Conservation (phyloP, 495 filamentous ascomycete species). For the Neurospora sp. region DNA sequence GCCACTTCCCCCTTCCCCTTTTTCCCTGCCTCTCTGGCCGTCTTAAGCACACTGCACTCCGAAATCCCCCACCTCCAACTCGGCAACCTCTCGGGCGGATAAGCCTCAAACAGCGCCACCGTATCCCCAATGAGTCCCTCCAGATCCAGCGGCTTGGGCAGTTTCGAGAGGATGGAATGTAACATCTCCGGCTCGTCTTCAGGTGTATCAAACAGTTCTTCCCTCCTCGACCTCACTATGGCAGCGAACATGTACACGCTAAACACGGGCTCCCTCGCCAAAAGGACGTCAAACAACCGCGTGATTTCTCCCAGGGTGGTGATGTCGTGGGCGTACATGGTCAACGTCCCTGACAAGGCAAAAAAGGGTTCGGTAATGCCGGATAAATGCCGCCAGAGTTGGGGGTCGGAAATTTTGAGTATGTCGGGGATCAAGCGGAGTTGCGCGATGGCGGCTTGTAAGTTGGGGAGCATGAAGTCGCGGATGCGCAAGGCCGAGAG, state of each 20-base stretch:
- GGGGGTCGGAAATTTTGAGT: constrained; percentile 55
- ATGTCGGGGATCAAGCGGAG: constrained; percentile 77
- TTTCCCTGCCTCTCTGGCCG: constrained; percentile 41
- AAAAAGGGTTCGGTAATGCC: constrained; percentile 72
- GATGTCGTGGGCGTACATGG: constrained; percentile 93
- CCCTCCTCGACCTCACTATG: constrained; percentile 68
- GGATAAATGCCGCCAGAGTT: constrained; percentile 61
- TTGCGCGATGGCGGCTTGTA: constrained; percentile 72
- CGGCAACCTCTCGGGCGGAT: constrained; percentile 66
- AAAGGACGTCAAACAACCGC: constrained; percentile 80
- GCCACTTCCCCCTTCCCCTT: not conserved
- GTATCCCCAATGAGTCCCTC: constrained; percentile 64
- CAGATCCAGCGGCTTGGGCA: constrained; percentile 75
- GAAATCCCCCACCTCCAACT: constrained; percentile 62
- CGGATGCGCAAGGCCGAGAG: constrained; percentile 84
- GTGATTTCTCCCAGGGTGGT: constrained; percentile 81
- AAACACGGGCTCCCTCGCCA: constrained; percentile 77
- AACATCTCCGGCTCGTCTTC: constrained; percentile 89
- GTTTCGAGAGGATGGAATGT: constrained; percentile 75
- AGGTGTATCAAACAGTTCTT: constrained; percentile 73
- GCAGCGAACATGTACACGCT: constrained; percentile 85
- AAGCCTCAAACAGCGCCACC: constrained; percentile 45
- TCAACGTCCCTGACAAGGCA: constrained; percentile 80
- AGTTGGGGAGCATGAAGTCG: constrained; percentile 92
- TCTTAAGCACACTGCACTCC: constrained; percentile 71